Evolutionary conservation across 441 rosid genomes (phyloP), one percentile per base, ranked within the genome.

Genomic region (Aquilaria agallochum): DNA sequence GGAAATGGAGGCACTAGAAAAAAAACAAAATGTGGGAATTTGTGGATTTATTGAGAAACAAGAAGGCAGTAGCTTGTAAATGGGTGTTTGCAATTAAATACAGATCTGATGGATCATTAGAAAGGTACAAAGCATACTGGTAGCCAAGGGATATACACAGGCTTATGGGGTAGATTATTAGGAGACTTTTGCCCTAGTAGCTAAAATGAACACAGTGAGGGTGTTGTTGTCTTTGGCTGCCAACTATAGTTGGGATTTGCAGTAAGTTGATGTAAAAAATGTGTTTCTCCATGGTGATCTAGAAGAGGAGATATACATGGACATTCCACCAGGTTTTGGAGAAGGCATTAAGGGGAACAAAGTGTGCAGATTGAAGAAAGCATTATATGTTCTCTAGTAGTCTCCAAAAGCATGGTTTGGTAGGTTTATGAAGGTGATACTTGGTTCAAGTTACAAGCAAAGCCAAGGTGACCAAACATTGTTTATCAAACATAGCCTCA

Each of bases 81-180:
- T 53, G 27, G 27, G 27, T 20, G 27, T 20, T 20, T 20, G 27
- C 27, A 20, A 20, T 20, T 20, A 20, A 20, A 20, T 20, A 15
- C 5, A 53, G 9, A 10, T 3, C 11, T 27, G 32, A 53, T 53
- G 33, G 56, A 12, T 4, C 27, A 20, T 20, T 20, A 20, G 27
- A 20, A 20, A 20, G 27, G 27, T 53, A 53, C 33, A 53, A 53
- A 20, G 33, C 56, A 53, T 15, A 12, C 30, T 27, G 1, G 56
- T 53, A 20, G 44, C 54, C 6, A 60, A 60, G 27, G 63, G 63
- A 10, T 31, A 49, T 11, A 48, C 54, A 12, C 54, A 31, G 13
- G 34, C 9, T 8, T 33, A 60, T 47, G 63, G 60, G 6, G 2
- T 60, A 20, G 54, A 60, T 10, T 60, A 60, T 9, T 1, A 11